Evolutionary conservation across 2,329 filamentous ascomycete species (phyloP), one percentile per base, ranked within the genome.

Genomic region (Cladosporium sp.): DNA sequence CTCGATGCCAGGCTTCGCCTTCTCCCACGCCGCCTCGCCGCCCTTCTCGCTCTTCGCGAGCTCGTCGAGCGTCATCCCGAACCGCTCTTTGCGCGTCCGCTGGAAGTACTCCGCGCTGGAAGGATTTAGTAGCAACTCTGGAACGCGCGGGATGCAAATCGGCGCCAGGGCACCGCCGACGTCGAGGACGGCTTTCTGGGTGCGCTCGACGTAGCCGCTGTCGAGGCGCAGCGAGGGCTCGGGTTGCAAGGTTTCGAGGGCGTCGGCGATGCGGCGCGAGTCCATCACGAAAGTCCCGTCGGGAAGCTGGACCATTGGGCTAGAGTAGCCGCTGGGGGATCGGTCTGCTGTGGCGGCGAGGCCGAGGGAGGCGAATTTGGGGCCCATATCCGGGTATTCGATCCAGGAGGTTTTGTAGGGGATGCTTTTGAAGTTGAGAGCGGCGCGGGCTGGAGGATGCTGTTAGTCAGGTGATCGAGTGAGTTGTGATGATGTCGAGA

Each of bases 341-440:
- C 71, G 68, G 6, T 72, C 70, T 41, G 78, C 69, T 59, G 86
- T 84, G 24, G 86, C 80, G 18, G 81, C 78, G 61, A 85, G 73
- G 64, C 80, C 81, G 49, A 87, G 80, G 32, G 82, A 79, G 71
- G 85, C 80, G 59, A 91, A 79, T 2, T 76, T 84, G 12, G 64
- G 47, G 51, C 38, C 60, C 67, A 92, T 81, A 41, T 91, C 85
- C 0, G 88, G 89, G 70, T 90, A 91, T 72, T 91, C 88, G 18
- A 88, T 77, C 88, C 88, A 92, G 82, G 88, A 81, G 0, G 89
- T 92, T 73, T 84, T 83, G 79, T 92, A 92, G 55, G 87, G 82
- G 15, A 92, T 75, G 1, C 81, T 80, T 75, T 92, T 92, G 79
- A 84, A 90, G 78, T 91, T 92, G 54, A 92, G 78, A 2, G 84